Base-by-base conservation (phyloP, 768 basidiomycete species). In the Tephrocybe sp. region DNA sequence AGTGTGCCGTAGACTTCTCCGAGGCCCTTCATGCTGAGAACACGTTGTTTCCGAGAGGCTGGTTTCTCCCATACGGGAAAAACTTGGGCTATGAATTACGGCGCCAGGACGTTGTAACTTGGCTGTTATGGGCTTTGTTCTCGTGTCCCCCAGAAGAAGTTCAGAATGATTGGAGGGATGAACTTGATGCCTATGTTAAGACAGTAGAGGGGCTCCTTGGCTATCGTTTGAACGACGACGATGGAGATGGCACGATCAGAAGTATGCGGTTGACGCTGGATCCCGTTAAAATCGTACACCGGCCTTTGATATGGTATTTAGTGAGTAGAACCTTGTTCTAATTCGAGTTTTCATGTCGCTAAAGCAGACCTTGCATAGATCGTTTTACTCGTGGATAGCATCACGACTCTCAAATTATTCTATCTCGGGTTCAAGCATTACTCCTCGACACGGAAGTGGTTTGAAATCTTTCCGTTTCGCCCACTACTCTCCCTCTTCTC, bases 41-140 rank as follows among this genome's bases (percentile, higher is more conserved):
- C 24, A 66, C 70, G 32, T 68, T 73, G 0, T 69, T 68, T 39
- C 65, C 67, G 0, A 53, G 69, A 2, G 79, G 77, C 22, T 87
- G 84, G 83, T 86, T 86, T 62, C 61, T 72, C 6, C 67, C 66
- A 44, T 64, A 41, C 22, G 35, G 6, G 18, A 47, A 32, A 45
- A 45, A 46, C 55, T 39, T 28, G 8, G 13, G 18, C 16, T 13
- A 28, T 11, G 28, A 58, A n/a, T 25, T 79, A 44, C 71, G 67
- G 42, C 72, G 72, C 16, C 71, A 76, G 15, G 83, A 86, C 51
- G 63, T 78, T 32, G 39, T 69, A 5, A 80, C 84, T 38, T 87
- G 84, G 84, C 60, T 86, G n/a, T 68, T 82, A 5, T 87, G 83
- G 83, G 78, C 82, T 0, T 52, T 86, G 19, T 86, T 84, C 59